Evolutionary conservation across 1,284 basidiomycete genomes (phyloP), one percentile per base, ranked within the genome.

Genomic region (Cryptococcus deneoformans): DNA sequence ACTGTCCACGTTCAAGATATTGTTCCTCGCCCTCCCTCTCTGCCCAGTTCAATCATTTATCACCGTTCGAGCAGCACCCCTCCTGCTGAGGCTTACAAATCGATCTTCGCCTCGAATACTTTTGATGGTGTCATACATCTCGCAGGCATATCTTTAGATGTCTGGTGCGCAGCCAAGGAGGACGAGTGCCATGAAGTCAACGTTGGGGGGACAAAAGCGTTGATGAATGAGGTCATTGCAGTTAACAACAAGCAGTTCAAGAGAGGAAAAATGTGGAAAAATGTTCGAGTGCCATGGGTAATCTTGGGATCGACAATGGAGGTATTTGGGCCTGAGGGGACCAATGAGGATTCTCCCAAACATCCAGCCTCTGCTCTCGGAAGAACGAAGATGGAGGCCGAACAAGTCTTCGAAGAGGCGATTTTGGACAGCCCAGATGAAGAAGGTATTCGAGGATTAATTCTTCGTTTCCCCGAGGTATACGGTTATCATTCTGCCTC

Each of bases 401-500:
- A 77, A 53, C 50, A 59, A 14, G 64, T 57, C 1, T 48, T 75
- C 5, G 60, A 66, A 14, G 47, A 48, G 40, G 54, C 48, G 20
- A 48, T 51, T 20, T 20, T 20, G 20, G 20, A 20, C 16, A 39
- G 29, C 10, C 24, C 16, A n/a, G 37, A 16, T 38, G 20, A 44
- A 14, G 20, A 42, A 52, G 24, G 40, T 34, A 14, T 46, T 35
- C 38, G 29, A 52, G 63, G 50, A 5, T 60, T 56, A n/a, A 67
- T 77, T 35, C 49, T 77, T 7, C 68, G 77, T 9, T 68, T 75
- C 39, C 58, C 67, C n/a, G 68, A 72, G 12, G 59, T 77, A 10
- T 79, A 77, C 53, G 77, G 77, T 11, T 71, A 68, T 49, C 55
- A 60, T 0, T 63, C 65, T 8, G 10, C 49, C 8, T 47, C 47